A percentile compares a stretch with the other conserved stretches of the same genome.
phyloP scores from a whole-genome alignment of 2,329 filamentous ascomycete species.

The Leptographium flavum region DNA sequence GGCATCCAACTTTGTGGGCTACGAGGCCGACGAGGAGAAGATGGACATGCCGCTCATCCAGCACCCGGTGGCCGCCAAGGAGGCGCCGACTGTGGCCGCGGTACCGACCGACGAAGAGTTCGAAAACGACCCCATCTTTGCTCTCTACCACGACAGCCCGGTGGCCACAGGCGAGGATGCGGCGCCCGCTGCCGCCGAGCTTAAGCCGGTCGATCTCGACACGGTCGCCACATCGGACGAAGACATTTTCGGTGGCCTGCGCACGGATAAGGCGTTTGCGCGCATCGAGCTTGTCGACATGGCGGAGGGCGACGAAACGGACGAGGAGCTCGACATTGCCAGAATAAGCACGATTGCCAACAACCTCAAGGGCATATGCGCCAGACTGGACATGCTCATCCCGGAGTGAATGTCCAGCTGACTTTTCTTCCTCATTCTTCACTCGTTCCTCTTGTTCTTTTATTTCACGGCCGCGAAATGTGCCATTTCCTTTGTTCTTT shows the following conservation, averaged over 20 bases:
- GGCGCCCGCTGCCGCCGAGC: conserved; percentile 15
- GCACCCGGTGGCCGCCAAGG: conserved; percentile 22
- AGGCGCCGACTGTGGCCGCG: conserved; percentile 14
- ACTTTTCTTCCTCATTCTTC: neutral
- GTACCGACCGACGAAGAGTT: conserved; percentile 40
- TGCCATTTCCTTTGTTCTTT: neutral
- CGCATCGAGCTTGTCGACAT: conserved; percentile 51
- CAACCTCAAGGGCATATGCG: conserved; percentile 20
- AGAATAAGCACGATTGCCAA: conserved; percentile 35
- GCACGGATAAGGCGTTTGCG: conserved; percentile 48
- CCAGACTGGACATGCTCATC: conserved; percentile 23
- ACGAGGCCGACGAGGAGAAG: conserved; percentile 35
- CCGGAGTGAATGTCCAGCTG: no score
- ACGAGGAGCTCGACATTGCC: conserved; percentile 29
- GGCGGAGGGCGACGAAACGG: conserved; percentile 31
- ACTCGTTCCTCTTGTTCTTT: neutral
- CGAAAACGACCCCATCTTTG: conserved; percentile 47
- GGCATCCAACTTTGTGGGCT: conserved; percentile 38
- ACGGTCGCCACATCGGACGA: conserved; percentile 25
- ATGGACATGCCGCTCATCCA: conserved; percentile 40
- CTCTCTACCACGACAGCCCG: conserved; percentile 38
- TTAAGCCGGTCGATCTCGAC: conserved; percentile 23
- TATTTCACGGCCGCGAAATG: no score
- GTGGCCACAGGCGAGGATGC: no score
- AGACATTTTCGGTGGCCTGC: conserved; percentile 38